Base-by-base conservation (phyloP, 108 stramenopile species). In the Nitzschia palea region DNA sequence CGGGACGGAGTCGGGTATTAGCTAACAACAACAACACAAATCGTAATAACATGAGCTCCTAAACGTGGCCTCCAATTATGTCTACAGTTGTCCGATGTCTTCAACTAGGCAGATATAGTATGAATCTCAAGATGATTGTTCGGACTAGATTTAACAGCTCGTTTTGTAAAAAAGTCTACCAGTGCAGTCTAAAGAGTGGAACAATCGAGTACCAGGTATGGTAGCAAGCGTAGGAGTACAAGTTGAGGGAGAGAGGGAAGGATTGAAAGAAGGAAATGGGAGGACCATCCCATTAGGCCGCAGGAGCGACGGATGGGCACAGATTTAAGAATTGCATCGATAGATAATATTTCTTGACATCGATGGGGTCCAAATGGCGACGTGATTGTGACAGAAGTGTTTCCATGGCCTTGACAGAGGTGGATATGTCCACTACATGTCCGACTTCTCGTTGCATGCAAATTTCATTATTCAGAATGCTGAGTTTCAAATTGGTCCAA, bases 401-500 rank as follows among this genome's bases (percentile, higher is more conserved):
- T 23, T 60, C 22, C 59, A 60, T 60, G 22, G 37, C 37, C 14
- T 10, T 23, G n/a, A 60, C 37, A 2, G 37, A 42, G 9, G 1
- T 9, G 1, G 12, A 8, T 9, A 60, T 26, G 43, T 60, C 59
- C 40, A 60, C 18, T 14, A n/a, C 18, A 12, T 17, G 10, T 0
- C 37, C 59, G 25, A n/a, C 22, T 23, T 60, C 59, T n/a, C 33
- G 31, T 10, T 22, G 6, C 10, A 40, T 40, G 40, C 35, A 60
- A 40, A 60, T 43, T 36, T 40, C 40, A 40, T 60, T 60, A 25
- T 60, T 60, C 10, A 60, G 59, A 37, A 60, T 40, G 1, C 40
- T n/a, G 18, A 60, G 59, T 25, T 60, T 60, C 23, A 60, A 32
- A 23, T 60, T 60, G 15, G 37, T 43, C 59, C 59, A 60, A 23